Evolutionary conservation across 345 rosid genomes (phyloP), one percentile per base, ranked within the genome.

Genomic region (Citrus australasica): DNA sequence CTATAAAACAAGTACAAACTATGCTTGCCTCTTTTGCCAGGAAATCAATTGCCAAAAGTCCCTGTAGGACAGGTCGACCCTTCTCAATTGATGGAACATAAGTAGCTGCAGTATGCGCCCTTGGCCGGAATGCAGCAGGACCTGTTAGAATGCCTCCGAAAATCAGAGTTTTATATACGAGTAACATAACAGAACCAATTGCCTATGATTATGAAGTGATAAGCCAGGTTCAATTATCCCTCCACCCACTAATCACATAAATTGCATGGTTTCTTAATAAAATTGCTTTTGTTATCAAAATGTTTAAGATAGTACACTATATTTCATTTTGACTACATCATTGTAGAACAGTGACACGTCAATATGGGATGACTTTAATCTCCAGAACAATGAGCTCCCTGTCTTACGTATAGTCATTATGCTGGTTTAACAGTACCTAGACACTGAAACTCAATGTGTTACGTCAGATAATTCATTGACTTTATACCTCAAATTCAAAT

Each of bases 61-160:
- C 99, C 84, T 96, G 98, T 70, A 96, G 85, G 83, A 96, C 90
- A 81, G 99, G 99, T 75, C 99, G 91, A 74, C 98, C 99, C 86
- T 92, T 96, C 88, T 96, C 99, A 82, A 94, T 79, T 1, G 87
- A 88, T 32, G 91, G 69, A 81, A 90, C 85, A 86, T 96, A 96
- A 68, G 86, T 70, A 84, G 88, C 81, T 76, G 80, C 74, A 73
- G 92, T 70, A 80, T 92, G 92, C 48, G 94, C 90, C 78, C 98
- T 87, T 33, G 99, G 98, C 33, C 99, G 93, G 87, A 96, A 94
- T 76, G 99, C 97, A 77, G 99, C 98, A 10, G 99, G 94, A 82
- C 98, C 99, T 96, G 93, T 74, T 80, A 64, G 82, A 79, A 73
- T 24, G 74, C 48, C 71, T 60, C 65, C 25, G 14, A 17, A 74